Percentiles rank a stretch among this genome's conserved stretches.
Evolutionary conservation across 805 yeast genomes (phyloP).

Genomic region (Metschnikowia dekortorum): DNA sequence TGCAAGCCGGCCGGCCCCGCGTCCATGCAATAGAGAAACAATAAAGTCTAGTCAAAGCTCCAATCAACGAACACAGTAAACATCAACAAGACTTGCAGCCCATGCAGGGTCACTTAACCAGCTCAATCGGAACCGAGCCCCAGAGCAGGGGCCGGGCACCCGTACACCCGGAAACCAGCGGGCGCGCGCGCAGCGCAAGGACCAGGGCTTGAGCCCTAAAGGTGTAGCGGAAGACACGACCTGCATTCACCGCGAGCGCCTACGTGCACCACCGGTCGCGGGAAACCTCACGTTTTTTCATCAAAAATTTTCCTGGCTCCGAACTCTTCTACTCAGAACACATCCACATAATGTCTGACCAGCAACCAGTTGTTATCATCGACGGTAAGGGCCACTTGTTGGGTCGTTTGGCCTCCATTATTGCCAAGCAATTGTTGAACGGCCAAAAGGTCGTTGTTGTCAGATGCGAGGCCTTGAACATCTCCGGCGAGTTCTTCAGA

Average conservation of each 20-base stretch:
- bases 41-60: no score
- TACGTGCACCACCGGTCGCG: conserved; percentile 9
- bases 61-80: no score
- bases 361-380: conserved; percentile 96
- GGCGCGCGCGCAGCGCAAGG: no score
- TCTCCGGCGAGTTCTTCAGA: conserved; percentile 99
- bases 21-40: no score
- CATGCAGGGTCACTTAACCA: no score
- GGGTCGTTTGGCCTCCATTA: conserved; percentile 98
- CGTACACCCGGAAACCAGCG: no score
- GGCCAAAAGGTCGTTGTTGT: conserved; percentile 98
- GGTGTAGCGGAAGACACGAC: not conserved
- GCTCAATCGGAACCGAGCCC: no score
- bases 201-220: conserved; percentile 13
- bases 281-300: conserved; percentile 10
- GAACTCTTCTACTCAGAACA: conserved; percentile 8
- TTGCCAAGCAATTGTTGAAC: conserved; percentile 96
- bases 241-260: conserved; percentile 1
- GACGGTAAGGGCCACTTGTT: conserved; percentile 99
- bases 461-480: conserved; percentile 96
- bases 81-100: no score
- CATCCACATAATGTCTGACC: conserved; percentile 58
- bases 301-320: conserved; percentile 12
- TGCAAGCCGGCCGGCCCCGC: no score
- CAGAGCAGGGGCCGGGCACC: no score